Evolutionary conservation across 1,139 yeast species (phyloP), one percentile per base, ranked within the genome.

Genomic region (Diutina scorzettiae): DNA sequence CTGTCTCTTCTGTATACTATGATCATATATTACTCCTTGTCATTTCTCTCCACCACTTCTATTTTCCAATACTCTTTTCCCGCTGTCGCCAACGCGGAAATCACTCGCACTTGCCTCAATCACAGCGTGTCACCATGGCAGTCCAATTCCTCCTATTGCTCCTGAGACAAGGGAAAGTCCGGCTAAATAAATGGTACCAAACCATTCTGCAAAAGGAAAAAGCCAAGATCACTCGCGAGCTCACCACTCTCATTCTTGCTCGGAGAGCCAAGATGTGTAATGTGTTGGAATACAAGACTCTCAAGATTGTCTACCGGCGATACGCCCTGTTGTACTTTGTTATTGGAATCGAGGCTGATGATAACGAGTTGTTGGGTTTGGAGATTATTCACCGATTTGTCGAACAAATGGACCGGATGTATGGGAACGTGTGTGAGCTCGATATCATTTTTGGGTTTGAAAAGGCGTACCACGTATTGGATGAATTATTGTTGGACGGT

Each of bases 191-290:
- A 64, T 91, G 99, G 99, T 91, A 87, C 59, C 74, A 74, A 45
- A 78, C 96, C 18, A 68, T 81, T 40, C 72, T 84, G 19, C 82
- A 82, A 50, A 85, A 84, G 57, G 96, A 87, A 53, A 87, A 87
- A 65, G 67, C 81, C 44, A 81, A 82, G 60, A 79, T 86, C 44
- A 81, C 84, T 46, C 74, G 87, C 51, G 97, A 93, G 53, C 73
- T 91, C 46, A 81, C 95, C 17, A 87, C 96, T 3, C 63, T 85
- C 42, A 85, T 91, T 25, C 73, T 93, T 41, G 72, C 87, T 21
- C 73, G 99, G 49, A 74, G 95, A 47, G 83, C 95, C 27, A 87
- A 85, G 60, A 89, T 91, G 97, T 89, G 98, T 62, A 93, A 91
- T 60, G 91, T 91, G 43, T 67, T 93, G 44, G 98, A 91, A 59